Percentiles rank a stretch among this genome's conserved stretches.
Conservation (phyloP, 106 monocot species). For the Chionographis japonica region DNA sequence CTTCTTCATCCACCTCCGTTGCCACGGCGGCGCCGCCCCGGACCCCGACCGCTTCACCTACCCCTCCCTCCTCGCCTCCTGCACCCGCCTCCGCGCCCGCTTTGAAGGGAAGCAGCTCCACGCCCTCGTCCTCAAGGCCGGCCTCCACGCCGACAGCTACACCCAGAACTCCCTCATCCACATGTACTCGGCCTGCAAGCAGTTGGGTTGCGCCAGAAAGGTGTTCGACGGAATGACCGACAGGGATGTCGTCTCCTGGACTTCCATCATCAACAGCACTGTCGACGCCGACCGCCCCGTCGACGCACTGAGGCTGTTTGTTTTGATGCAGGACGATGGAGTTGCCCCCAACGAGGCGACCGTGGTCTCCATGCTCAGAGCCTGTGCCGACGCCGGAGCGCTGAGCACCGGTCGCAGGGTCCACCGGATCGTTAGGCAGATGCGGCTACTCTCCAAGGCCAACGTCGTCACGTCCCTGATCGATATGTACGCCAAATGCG, state of each 20-base stretch:
- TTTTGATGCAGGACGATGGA: background rate
- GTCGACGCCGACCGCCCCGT: conserved; percentile 6
- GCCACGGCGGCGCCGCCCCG: background rate
- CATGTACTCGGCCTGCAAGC: conserved; percentile 18
- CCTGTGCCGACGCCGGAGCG: conserved; percentile 18
- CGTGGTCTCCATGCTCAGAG: conserved; percentile 14
- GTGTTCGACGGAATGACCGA: conserved; percentile 23
- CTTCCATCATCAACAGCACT: conserved; percentile 17
- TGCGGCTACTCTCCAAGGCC: background rate
- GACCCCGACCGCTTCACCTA: conserved; percentile 19
- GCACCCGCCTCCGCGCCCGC: conserved; percentile 4
- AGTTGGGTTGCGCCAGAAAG: conserved; percentile 1
- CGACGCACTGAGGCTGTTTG: conserved; percentile 13
- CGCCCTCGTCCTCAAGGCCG: conserved; percentile 7
- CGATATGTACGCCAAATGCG: conserved; percentile 31
- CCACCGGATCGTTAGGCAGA: conserved; percentile 6
- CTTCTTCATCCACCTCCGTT: no score
- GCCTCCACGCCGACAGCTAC: background rate
- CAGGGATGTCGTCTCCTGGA: conserved; percentile 26
- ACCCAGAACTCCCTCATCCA: conserved; percentile 22
- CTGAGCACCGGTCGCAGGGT: conserved; percentile 3
- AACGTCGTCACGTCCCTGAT: conserved; percentile 17
- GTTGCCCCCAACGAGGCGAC: conserved; percentile 22
- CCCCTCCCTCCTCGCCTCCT: conserved; percentile 26
- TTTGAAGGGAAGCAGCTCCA: conserved; percentile 12